Base-by-base conservation (phyloP, 768 basidiomycete species). In the Rhodocollybia butyracea region DNA sequence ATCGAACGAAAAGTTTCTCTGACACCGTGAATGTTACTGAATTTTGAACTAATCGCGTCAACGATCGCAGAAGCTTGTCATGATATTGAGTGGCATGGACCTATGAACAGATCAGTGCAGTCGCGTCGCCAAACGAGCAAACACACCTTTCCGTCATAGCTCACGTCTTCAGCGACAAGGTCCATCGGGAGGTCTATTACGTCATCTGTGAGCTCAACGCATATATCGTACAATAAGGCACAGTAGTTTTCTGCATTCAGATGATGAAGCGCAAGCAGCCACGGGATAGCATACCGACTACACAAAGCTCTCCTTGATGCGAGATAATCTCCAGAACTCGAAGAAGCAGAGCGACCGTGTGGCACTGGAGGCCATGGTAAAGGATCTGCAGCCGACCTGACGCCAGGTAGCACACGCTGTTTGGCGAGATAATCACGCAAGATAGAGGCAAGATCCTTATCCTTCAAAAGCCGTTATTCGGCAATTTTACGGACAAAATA, bases 181-280 rank as follows among this genome's bases (percentile, higher is more conserved):
- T 64, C 63, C 3, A 30, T 46, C 32, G 53, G 43, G 12, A 36
- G 19, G 24, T 54, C 42, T 32, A 46, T 56, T 26, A n/a, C 27
- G 26, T 51, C 46, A 19, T 56, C 46, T 2, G 79, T 75, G 26
- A 76, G 60, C 58, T 85, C 82, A 6, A 69, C 60, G 54, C 81
- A 81, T 26, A 81, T 66, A 6, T 83, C 78, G 56, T 80, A 89
- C 2, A 89, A 34, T 38, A 79, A 69, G 26, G 67, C 63, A 10
- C 76, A 73, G 64, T 89, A 93, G 7, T 74, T 64, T 1, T 66
- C 67, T 19, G 78, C 60, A 61, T 88, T 83, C 51, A 81, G 80
- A 46, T 85, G 75, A 65, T 90, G 86, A 24, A 92, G 68, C 34
- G 86, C 83, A 27, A 77, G 70, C 41, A 93, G 71, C 91, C 91